These are phyloP conservation scores for Limonomyces culmigenus DNA, from an alignment of 1,284 basidiomycete genomes.

Conservation along the genomic window DNA sequence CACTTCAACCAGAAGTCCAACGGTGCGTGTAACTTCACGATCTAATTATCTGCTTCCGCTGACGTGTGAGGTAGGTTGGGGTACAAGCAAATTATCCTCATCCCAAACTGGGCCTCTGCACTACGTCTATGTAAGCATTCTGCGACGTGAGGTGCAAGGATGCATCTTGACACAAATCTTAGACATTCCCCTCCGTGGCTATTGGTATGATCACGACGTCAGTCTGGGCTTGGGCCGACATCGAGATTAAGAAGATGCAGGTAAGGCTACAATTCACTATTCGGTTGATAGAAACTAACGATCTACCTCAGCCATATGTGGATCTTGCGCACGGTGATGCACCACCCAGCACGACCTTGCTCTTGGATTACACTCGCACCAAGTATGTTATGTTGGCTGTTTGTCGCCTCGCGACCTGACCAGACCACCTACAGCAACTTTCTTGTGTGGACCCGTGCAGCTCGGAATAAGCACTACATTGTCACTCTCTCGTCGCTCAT, in stretches of 20 bases:
- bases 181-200: constrained; percentile 34
- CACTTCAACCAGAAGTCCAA: constrained; percentile 26
- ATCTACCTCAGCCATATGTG: constrained; percentile 27
- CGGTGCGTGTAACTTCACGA: constrained; percentile 14
- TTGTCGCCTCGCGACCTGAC: neutral
- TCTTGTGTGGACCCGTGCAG: constrained; percentile 24
- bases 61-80: constrained; percentile 13
- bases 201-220: constrained; percentile 23
- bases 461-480: constrained; percentile 27
- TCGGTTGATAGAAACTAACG: neutral
- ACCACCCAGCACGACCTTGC: constrained; percentile 26
- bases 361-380: constrained; percentile 34
- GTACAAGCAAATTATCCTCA: constrained; percentile 16
- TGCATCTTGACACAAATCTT: neutral
- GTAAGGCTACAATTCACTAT: constrained; percentile 9
- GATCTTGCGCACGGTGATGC: constrained; percentile 35
- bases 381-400: constrained; percentile 17
- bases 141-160: too few relatives aligned
- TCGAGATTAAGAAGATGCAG: constrained; percentile 37
- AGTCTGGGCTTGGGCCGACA: constrained; percentile 35
- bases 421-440: constrained; percentile 19
- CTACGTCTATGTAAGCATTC: constrained; percentile 28
- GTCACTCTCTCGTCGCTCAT: constrained; percentile 28
- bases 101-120: constrained; percentile 21
- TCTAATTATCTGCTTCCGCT: neutral